These are phyloP conservation scores for Fusarium mundagurra DNA, from an alignment of 2,329 filamentous ascomycete species.

Conservation along the genomic window DNA sequence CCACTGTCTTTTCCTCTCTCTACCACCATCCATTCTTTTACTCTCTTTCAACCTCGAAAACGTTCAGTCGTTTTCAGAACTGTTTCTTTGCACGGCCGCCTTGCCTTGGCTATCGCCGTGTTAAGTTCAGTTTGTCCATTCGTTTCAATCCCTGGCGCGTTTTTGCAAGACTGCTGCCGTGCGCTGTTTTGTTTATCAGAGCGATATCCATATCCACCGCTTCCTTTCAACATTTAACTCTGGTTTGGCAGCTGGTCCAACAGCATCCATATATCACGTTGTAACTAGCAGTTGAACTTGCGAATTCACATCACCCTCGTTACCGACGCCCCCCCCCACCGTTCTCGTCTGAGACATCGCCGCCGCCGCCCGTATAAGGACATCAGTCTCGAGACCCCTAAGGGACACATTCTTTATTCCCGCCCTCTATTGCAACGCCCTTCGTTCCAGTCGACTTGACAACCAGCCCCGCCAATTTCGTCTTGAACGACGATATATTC, in stretches of 20 bases:
- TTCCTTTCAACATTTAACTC: constrained; percentile 19
- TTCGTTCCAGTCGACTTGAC: constrained; percentile 43
- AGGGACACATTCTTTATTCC: constrained; percentile 41
- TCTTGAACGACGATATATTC: constrained; percentile 30
- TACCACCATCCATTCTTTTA: constrained; percentile 23
- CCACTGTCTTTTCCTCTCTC: constrained; percentile 1
- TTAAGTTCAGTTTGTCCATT: constrained; percentile 44
- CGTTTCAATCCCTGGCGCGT: constrained; percentile 38
- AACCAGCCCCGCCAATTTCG: constrained; percentile 33
- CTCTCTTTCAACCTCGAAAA: constrained; percentile 23
- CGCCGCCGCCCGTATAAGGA: constrained; percentile 33
- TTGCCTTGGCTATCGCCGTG: constrained; percentile 33
- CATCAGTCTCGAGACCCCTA: constrained; percentile 36
- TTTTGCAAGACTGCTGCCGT: constrained; percentile 37
- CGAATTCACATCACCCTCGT: constrained; percentile 15
- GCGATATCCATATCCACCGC: constrained; percentile 21
- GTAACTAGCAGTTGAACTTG: constrained; percentile 18
- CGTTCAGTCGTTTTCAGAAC: constrained; percentile 29
- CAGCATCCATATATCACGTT: constrained; percentile 19
- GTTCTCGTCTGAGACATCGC: constrained; percentile 41
- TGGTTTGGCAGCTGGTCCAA: constrained; percentile 44
- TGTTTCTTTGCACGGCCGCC: constrained; percentile 34
- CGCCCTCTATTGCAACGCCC: constrained; percentile 35
- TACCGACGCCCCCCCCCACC: background rate
- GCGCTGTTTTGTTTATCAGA: constrained; percentile 12